phyloP scores from a whole-genome alignment of 495 filamentous ascomycete genomes.

The Astrothelium subdiscretum region DNA sequence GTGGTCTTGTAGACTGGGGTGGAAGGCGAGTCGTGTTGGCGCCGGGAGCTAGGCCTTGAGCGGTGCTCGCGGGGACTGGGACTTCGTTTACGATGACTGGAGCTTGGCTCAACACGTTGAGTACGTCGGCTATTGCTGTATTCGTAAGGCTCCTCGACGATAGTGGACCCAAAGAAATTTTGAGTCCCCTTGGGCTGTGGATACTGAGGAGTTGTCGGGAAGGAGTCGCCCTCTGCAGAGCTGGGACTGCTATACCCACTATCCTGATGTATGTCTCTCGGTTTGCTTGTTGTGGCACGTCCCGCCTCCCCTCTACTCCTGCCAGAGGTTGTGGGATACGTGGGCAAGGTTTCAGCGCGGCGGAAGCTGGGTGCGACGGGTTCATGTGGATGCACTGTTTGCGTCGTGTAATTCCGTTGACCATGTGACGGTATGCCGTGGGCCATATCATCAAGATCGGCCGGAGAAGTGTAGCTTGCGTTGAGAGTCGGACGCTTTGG shows the following conservation, averaged over 20 bases:
- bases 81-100: background rate
- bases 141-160: background rate
- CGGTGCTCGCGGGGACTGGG: background rate
- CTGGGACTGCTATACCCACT: background rate
- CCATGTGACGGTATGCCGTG: slow-evolving; percentile 12
- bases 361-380: slow-evolving; percentile 15
- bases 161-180: background rate
- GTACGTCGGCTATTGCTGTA: background rate
- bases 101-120: background rate
- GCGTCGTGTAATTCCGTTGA: slow-evolving; percentile 6
- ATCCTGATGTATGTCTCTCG: slow-evolving; percentile 13
- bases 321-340: slow-evolving; percentile 5
- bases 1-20: background rate
- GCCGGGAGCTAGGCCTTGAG: background rate
- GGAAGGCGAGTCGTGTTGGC: background rate
- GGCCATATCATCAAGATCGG: slow-evolving; percentile 17
- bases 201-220: background rate
- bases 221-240: background rate
- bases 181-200: background rate
- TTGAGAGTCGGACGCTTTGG: slow-evolving; percentile 6
- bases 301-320: slow-evolving; percentile 11
- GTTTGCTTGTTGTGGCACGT: slow-evolving; percentile 12
- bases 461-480: slow-evolving; percentile 9
- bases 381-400: slow-evolving; percentile 11
- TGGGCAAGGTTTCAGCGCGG: slow-evolving; percentile 21